Evolutionary conservation across 345 rosid species (phyloP).

Genomic region (Murraya paniculata): DNA sequence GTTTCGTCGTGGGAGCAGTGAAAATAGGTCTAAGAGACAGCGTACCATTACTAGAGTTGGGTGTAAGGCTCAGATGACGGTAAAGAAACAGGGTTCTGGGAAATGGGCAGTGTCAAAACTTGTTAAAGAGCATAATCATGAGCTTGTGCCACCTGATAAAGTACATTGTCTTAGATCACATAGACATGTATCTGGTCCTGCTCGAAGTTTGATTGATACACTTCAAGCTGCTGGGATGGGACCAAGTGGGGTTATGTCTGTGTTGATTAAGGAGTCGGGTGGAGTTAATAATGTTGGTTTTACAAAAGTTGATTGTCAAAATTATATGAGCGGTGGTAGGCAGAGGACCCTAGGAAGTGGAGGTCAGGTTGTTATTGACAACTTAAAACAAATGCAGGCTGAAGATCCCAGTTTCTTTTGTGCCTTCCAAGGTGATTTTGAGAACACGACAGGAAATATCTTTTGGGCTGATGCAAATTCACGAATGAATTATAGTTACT

Average conservation of each 20-base stretch:
- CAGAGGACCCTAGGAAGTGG: constrained; percentile 43
- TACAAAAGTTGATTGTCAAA: constrained; percentile 51
- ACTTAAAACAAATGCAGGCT: constrained; percentile 37
- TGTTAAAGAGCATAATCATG: constrained; percentile 45
- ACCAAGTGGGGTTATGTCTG: constrained; percentile 48
- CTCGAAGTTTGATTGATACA: constrained; percentile 49
- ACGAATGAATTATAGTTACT: constrained; percentile 32
- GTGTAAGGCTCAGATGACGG: constrained; percentile 42
- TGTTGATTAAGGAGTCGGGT: constrained; percentile 49
- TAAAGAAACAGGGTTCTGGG: constrained; percentile 40
- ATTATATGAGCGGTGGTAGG: constrained; percentile 46
- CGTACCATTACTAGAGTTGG: constrained; percentile 46
- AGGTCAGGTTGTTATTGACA: constrained; percentile 34
- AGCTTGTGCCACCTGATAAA: constrained; percentile 48
- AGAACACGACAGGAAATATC: constrained; percentile 31
- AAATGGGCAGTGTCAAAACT: constrained; percentile 39
- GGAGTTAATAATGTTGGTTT: constrained; percentile 50
- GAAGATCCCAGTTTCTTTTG: constrained; percentile 40
- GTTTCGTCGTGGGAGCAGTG: constrained; percentile 28
- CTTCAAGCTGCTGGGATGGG: constrained; percentile 61
- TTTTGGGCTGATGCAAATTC: constrained; percentile 47
- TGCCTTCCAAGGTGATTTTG: constrained; percentile 40
- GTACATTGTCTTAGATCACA: constrained; percentile 54
- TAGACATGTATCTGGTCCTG: constrained; percentile 47
- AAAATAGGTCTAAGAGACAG: constrained; percentile 33